phyloP scores from a whole-genome alignment of 495 filamentous ascomycete genomes.

The Aspergillus funiculosus region DNA sequence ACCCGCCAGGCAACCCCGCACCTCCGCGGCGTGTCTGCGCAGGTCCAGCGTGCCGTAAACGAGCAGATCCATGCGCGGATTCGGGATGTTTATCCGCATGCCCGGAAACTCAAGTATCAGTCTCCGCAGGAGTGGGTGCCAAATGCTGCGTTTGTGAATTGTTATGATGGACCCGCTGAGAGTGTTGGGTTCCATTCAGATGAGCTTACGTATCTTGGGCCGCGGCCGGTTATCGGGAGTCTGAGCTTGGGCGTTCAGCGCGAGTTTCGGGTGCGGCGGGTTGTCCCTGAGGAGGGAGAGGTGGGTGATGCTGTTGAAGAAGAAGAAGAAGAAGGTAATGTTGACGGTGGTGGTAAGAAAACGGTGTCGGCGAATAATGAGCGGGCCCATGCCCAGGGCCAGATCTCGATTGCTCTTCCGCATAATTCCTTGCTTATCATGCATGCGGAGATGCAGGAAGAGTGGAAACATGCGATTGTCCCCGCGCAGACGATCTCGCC shows the following conservation, averaged over 20 bases:
- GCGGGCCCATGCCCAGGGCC: conserved; percentile 61
- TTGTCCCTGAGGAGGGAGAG: conserved; percentile 52
- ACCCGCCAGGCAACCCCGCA: conserved; percentile 67
- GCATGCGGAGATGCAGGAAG: conserved; percentile 75
- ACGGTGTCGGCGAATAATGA: conserved; percentile 4
- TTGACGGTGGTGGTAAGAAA: conserved; percentile 10
- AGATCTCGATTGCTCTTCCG: conserved; percentile 85
- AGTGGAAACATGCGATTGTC: conserved; percentile 59
- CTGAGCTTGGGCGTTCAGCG: conserved; percentile 82
- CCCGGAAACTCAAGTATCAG: conserved; percentile 72
- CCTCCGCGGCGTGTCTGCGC: conserved; percentile 57
- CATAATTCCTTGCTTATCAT: conserved; percentile 92
- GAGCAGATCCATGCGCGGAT: conserved; percentile 62
- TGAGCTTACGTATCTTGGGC: conserved; percentile 88
- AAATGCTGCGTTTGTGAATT: conserved; percentile 91
- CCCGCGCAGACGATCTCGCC: conserved; percentile 69
- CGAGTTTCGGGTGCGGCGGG: conserved; percentile 80
- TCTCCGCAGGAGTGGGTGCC: conserved; percentile 66
- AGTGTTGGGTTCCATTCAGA: conserved; percentile 89
- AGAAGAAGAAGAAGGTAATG: conserved; percentile 6
- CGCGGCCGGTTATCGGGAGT: conserved; percentile 80
- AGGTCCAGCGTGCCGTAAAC: conserved; percentile 71
- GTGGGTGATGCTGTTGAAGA: conserved; percentile 10
- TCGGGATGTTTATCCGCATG: conserved; percentile 51
- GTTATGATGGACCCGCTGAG: conserved; percentile 73